These are phyloP conservation scores for Xerocomellus intermedius DNA, from an alignment of 768 basidiomycete genomes.

Conservation along the genomic window DNA sequence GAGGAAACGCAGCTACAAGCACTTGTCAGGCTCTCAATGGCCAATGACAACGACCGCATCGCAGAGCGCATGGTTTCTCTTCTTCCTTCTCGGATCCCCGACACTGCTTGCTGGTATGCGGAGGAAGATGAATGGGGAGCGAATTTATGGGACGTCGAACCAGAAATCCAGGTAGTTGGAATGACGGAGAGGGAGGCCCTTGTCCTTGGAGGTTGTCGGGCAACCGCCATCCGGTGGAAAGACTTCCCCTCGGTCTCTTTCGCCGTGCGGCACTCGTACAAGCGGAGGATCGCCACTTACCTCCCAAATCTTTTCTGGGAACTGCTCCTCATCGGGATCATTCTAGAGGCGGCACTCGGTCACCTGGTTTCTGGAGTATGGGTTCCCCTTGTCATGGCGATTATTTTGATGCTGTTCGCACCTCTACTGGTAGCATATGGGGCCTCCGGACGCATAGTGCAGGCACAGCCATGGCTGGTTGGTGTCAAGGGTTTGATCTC, in stretches of 20 bases:
- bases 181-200: slow-evolving; percentile 15
- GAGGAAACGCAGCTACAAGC: slow-evolving; percentile 22
- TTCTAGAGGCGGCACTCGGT: neutral
- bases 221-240: slow-evolving; percentile 23
- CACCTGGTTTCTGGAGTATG: neutral
- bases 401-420: slow-evolving; percentile 14
- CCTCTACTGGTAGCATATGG: slow-evolving; percentile 16
- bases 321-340: neutral
- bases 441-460: slow-evolving; percentile 14
- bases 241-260: slow-evolving; percentile 21
- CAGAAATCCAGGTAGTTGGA: slow-evolving; percentile 18
- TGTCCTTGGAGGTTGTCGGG: slow-evolving; percentile 26
- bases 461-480: slow-evolving; percentile 21
- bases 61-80: slow-evolving; percentile 25
- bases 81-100: slow-evolving; percentile 2
- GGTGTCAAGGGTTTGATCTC: slow-evolving; percentile 29
- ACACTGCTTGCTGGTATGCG: slow-evolving; percentile 17
- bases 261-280: slow-evolving; percentile 12
- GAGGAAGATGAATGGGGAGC: slow-evolving; percentile 18
- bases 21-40: slow-evolving; percentile 24
- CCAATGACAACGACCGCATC: slow-evolving; percentile 22
- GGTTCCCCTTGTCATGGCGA: neutral
- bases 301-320: slow-evolving; percentile 8
- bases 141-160: slow-evolving; percentile 22
- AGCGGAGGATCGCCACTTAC: slow-evolving; percentile 3